Percentiles rank a stretch among this genome's conserved stretches.
These are phyloP conservation scores for Boletellus ananiceps DNA, from an alignment of 768 basidiomycete genomes.

Conservation along the genomic window DNA sequence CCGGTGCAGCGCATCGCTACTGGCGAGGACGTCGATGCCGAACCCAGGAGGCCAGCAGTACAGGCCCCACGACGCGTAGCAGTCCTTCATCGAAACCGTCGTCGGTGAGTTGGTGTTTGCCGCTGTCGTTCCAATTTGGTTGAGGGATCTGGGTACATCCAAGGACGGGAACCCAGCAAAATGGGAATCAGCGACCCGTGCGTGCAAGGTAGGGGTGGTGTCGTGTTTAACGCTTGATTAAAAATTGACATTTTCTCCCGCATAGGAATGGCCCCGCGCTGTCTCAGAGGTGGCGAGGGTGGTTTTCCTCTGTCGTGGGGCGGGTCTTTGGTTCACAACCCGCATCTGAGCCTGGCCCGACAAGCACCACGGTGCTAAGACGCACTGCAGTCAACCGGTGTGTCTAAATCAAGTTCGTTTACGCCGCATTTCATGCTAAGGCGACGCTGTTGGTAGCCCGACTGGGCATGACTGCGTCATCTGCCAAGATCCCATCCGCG, in stretches of 20 bases:
- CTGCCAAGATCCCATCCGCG: constrained; percentile 32
- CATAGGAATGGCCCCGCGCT: not conserved
- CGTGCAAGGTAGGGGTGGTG: constrained; percentile 8
- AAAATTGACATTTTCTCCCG: not conserved
- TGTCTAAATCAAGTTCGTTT: not conserved
- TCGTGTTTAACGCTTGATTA: not conserved
- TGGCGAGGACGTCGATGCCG: constrained; percentile 4
- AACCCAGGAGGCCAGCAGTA: not conserved
- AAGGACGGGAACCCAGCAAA: constrained; percentile 5
- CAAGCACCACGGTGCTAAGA: not conserved
- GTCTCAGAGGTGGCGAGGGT: constrained; percentile 15
- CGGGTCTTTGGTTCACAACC: not conserved
- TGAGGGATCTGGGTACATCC: not conserved
- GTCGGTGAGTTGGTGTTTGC: not conserved
- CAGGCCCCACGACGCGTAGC: not conserved
- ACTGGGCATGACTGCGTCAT: constrained; percentile 32
- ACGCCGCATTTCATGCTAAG: not conserved
- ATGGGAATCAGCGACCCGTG: not conserved
- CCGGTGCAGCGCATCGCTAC: constrained; percentile 19
- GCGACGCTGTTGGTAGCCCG: not conserved
- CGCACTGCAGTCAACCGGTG: not conserved
- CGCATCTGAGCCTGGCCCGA: not conserved
- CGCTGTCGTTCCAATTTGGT: not conserved
- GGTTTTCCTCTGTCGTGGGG: constrained; percentile 16
- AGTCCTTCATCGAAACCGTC: not conserved